Base-by-base conservation (phyloP, 1,139 yeast species). In the Yamadazyma diddensiae region DNA sequence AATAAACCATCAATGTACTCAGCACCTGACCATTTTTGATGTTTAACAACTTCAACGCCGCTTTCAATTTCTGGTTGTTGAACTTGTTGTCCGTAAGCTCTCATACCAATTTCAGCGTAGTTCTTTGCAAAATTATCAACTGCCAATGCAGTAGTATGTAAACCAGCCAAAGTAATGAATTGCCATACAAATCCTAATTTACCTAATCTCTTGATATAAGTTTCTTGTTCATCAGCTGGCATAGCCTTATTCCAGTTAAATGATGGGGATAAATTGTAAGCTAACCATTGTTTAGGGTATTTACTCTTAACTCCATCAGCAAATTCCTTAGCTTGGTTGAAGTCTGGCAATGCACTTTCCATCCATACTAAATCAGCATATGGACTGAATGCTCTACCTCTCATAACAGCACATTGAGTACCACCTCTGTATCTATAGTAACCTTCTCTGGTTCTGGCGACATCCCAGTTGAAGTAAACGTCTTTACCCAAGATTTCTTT, bases 1-100 rank as follows among this genome's bases (percentile, higher is more conserved):
- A 90, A 79, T 53, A 90, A 73, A 42, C 87, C 83, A 62, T 90
- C 98, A 57, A 92, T 83, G 70, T 88, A 92, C 63, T 86, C 95
- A 25, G 98, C 98, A 58, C 98, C 98, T 30, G 97, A 87, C 98
- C 98, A 90, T 65, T 90, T 87, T 68, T 90, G 98, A 67, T 90
- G 98, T 73, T 88, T 90, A 45, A 90, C 94, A 40, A 90, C 95
- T 63, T 90, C 98, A 46, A 88, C 96, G 47, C 88, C 94, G 44
- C 73, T 72, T 53, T 82, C 87, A 59, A 90, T 85, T 70, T 90
- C 98, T 41, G 81, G 85, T 47, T 82, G 79, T 70, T 90, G 98
- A 41, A 90, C 83, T 47, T 68, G 70, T 58, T 79, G 80, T 40
- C 96, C 97, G 60, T 90, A 90, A 12, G 97, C 97, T 67, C 81